A percentile compares a stretch with the other conserved stretches of the same genome.
Conservation (phyloP, 2,329 filamentous ascomycete species). For the Cladophialophora chaetospira region DNA sequence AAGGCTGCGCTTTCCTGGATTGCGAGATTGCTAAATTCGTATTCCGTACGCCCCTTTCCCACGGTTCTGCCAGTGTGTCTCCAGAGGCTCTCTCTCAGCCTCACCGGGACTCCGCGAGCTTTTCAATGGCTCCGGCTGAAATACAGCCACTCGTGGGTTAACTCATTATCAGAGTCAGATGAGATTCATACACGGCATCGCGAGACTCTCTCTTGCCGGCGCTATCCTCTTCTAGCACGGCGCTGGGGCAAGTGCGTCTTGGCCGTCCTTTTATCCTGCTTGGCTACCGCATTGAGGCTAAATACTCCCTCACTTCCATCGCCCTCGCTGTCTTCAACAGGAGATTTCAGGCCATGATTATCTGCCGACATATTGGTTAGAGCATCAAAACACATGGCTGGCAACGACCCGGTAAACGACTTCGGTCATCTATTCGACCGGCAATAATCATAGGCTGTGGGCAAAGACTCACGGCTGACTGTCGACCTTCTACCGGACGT, state of each 20-base stretch:
- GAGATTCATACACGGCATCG: slow-evolving; percentile 9
- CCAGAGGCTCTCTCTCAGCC: neutral
- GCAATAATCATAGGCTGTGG: neutral
- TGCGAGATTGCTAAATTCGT: neutral
- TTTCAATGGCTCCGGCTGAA: neutral
- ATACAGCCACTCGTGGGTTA: neutral
- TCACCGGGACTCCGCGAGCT: neutral
- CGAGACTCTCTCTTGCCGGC: slow-evolving; percentile 1
- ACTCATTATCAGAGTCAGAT: neutral
- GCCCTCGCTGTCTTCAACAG: neutral
- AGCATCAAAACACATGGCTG: neutral
- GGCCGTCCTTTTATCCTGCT: slow-evolving; percentile 13
- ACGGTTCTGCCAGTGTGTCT: neutral
- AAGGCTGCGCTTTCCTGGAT: slow-evolving; percentile 6
- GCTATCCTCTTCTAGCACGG: slow-evolving; percentile 13
- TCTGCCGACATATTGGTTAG: slow-evolving; percentile 1
- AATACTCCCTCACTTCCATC: neutral
- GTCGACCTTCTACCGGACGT: slow-evolving; percentile 4
- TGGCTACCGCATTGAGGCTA: slow-evolving; percentile 13
- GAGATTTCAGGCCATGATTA: neutral
- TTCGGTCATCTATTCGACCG: neutral
- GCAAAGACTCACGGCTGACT: slow-evolving; percentile 5
- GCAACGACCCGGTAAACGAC: neutral
- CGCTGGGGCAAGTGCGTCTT: neutral
- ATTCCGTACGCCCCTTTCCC: neutral